A percentile compares a stretch with the other conserved stretches of the same genome.
phyloP scores from a whole-genome alignment of 2,329 filamentous ascomycete genomes.

The Orbilia javanica region DNA sequence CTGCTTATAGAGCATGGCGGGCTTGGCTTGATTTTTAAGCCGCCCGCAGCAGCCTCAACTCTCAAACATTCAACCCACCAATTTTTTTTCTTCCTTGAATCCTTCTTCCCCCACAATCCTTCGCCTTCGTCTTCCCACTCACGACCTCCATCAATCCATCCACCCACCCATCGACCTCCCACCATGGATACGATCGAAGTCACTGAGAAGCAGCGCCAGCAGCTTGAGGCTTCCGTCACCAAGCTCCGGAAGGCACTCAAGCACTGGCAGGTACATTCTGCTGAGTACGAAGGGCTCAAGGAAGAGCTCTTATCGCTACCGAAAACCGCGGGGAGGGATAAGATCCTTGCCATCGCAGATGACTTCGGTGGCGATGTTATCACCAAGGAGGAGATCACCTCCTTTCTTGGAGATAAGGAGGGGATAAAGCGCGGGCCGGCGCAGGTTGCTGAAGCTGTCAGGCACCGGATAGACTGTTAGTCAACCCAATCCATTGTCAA shows the following conservation, averaged over 20 bases:
- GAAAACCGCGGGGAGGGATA: conserved; percentile 68
- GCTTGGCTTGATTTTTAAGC: conserved; percentile 54
- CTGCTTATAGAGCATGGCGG: background rate
- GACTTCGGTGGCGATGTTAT: conserved; percentile 76
- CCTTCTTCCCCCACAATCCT: background rate
- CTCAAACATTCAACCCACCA: conserved; percentile 2
- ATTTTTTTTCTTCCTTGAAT: conserved; percentile 26
- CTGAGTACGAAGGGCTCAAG: conserved; percentile 89
- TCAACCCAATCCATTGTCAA: background rate
- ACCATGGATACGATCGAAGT: conserved; percentile 64
- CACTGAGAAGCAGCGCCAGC: conserved; percentile 79
- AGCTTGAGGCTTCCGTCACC: conserved; percentile 80
- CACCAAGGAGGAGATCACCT: conserved; percentile 72
- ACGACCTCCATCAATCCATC: too few relatives aligned
- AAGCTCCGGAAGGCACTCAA: conserved; percentile 81
- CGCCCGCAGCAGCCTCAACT: conserved; percentile 17
- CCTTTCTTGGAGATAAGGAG: conserved; percentile 69
- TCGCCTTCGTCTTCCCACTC: conserved; percentile 7
- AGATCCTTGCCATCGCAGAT: conserved; percentile 71
- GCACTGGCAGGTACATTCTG: conserved; percentile 91
- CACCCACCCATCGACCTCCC: conserved; percentile 61
- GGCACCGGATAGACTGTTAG: conserved; percentile 80
- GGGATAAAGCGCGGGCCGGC: conserved; percentile 69
- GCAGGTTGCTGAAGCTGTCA: conserved; percentile 77
- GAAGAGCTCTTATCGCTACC: conserved; percentile 78